These are phyloP conservation scores for Macrophomina phaseolina DNA, from an alignment of 2,329 filamentous ascomycete species.

Conservation along the genomic window DNA sequence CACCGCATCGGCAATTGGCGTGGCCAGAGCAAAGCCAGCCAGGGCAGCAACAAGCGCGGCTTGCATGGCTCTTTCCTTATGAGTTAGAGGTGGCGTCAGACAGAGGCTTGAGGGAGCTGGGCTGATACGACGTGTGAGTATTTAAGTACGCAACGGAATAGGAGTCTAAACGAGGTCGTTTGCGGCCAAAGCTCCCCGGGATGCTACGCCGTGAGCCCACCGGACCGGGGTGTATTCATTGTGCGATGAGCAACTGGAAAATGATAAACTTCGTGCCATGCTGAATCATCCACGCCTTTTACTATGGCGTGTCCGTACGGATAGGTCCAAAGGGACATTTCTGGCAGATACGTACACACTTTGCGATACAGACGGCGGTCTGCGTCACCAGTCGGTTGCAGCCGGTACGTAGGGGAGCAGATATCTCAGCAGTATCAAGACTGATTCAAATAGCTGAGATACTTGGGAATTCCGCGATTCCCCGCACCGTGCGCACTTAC, in stretches of 20 bases:
- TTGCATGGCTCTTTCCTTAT: neutral
- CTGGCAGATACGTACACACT: too few species aligned
- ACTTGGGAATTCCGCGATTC: neutral
- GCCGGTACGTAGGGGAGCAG: too few species aligned
- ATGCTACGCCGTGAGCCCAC: neutral
- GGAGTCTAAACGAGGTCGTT: neutral
- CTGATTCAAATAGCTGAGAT: neutral
- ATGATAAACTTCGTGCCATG: neutral
- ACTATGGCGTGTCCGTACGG: too few species aligned
- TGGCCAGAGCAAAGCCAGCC: neutral
- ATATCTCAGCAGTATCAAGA: too few species aligned
- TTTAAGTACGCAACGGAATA: conserved; percentile 1
- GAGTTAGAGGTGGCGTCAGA: neutral
- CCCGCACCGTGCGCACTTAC: conserved; percentile 5
- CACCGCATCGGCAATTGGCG: neutral
- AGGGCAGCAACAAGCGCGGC: neutral
- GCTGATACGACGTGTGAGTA: neutral
- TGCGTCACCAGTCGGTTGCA: too few species aligned
- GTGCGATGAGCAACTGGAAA: neutral
- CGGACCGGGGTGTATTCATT: neutral
- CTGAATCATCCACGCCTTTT: too few species aligned
- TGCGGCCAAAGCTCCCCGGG: neutral
- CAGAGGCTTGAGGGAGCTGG: neutral
- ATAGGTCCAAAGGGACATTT: too few species aligned
- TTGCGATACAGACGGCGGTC: too few species aligned